Base-by-base conservation (phyloP, 306 rosid genomes). In the Acmispon strigosus region DNA sequence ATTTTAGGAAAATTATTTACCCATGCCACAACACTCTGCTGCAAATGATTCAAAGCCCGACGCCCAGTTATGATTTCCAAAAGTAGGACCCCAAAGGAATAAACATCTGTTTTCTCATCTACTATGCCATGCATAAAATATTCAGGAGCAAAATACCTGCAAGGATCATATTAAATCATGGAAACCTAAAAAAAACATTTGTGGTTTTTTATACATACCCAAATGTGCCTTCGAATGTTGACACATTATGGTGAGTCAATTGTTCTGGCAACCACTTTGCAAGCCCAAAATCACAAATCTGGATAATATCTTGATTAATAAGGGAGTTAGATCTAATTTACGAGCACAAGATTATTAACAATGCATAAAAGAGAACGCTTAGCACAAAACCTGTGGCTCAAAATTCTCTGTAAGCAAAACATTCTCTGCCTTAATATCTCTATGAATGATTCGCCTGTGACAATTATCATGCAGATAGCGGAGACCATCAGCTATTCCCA, bases 281-380 rank as follows among this genome's bases (percentile, higher is more conserved):
- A 58, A 94, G 91, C 72, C 99, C 99, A 68, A 94, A 94, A 80
- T 94, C 99, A 78, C 97, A 94, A 64, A 94, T 94, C 99, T 94
- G 84, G 51, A 70, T 34, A 51, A 64, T 77, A 62, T 42, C 50
- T 75, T 56, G 8, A 57, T 48, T 57, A 55, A n/a, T 74, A 24
- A 81, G 48, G 62, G 49, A 74, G 8, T 43, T 12, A 29, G 27
- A 60, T 36, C 45, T 60, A 37, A 29, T 61, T 73, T 39, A 53
- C 14, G 14, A 61, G 8, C 3, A 67, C 14, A 43, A 62, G 10
- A 67, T 45, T 24, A 60, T 11, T 42, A 62, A 18, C 36, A 53
- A 36, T 15, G 44, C 62, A 48, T 42, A 12, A 62, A 56, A 14
- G 22, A 13, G 18, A 59, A 55, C 12, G 5, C 63, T 45, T 36